A percentile compares a stretch with the other conserved stretches of the same genome.
These are phyloP conservation scores for Rosa rugosa DNA, from an alignment of 306 rosid genomes.

Conservation along the genomic window DNA sequence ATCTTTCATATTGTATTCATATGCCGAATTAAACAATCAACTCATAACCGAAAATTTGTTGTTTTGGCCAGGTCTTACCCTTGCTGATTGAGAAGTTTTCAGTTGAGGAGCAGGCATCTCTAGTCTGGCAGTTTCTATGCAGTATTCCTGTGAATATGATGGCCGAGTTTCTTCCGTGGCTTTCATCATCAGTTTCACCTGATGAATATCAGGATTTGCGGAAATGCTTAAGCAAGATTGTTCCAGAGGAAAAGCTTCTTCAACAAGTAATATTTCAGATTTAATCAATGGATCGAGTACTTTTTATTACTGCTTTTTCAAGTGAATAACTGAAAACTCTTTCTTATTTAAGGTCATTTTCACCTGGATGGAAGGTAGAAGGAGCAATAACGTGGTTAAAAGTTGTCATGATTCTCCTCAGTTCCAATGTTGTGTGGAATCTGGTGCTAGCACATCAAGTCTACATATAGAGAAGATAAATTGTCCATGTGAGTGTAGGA, in stretches of 20 bases:
- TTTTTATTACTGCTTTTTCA: conserved; percentile 26
- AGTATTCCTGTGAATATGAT: conserved; percentile 97
- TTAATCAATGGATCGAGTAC: conserved; percentile 20
- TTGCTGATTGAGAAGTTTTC: conserved; percentile 89
- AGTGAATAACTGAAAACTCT: conserved; percentile 23
- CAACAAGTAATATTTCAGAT: conserved; percentile 63
- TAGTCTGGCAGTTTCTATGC: conserved; percentile 97
- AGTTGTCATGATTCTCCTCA: conserved; percentile 48
- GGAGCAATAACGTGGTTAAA: conserved; percentile 32
- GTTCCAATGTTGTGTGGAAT: conserved; percentile 32
- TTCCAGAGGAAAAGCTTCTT: conserved; percentile 96
- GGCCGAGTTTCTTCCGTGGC: conserved; percentile 95
- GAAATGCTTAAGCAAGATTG: conserved; percentile 73
- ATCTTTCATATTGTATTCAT: neutral
- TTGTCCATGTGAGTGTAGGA: conserved; percentile 57
- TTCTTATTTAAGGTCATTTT: conserved; percentile 77
- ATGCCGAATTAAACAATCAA: neutral
- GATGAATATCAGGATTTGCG: conserved; percentile 77
- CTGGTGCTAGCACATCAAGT: conserved; percentile 44
- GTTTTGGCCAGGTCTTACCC: conserved; percentile 80
- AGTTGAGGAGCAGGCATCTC: conserved; percentile 82
- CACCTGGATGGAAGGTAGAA: conserved; percentile 82
- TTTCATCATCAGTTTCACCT: conserved; percentile 72
- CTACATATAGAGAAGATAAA: conserved; percentile 43
- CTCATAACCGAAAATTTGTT: conserved; percentile 10